A percentile compares a stretch with the other conserved stretches of the same genome.
Evolutionary conservation across 2,329 filamentous ascomycete genomes (phyloP).

Genomic region (Fonsecaea pedrosoi): DNA sequence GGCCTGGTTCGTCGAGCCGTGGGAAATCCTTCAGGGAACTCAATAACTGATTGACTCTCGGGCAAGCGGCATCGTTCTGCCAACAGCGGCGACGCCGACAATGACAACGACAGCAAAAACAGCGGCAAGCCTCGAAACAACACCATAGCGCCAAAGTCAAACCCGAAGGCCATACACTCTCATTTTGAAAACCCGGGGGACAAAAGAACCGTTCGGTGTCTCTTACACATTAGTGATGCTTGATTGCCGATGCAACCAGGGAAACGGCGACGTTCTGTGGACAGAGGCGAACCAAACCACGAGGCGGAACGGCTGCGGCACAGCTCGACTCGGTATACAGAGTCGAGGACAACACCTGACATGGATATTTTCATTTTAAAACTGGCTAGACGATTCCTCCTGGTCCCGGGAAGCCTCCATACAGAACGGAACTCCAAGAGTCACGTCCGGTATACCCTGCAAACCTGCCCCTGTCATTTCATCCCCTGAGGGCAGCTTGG

Average conservation of each 20-base stretch:
- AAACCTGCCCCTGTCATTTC: constrained; percentile 7
- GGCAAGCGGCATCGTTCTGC: constrained; percentile 10
- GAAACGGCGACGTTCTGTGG: constrained; percentile 16
- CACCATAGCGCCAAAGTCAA: constrained; percentile 8
- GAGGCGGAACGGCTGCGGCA: constrained; percentile 17
- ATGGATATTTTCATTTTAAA: constrained; percentile 27
- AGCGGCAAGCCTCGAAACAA: constrained; percentile 2
- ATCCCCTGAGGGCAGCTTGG: constrained; percentile 5
- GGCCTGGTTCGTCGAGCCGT: constrained; percentile 4
- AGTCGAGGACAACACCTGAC: constrained; percentile 15
- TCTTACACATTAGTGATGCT: not conserved
- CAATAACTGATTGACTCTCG: constrained; percentile 8
- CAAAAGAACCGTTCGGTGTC: constrained; percentile 18
- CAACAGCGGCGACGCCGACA: not conserved
- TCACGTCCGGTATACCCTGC: constrained; percentile 7
- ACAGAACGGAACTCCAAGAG: constrained; percentile 8
- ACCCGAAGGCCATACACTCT: constrained; percentile 17
- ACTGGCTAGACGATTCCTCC: constrained; percentile 24
- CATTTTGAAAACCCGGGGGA: not conserved
- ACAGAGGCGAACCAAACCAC: constrained; percentile 20
- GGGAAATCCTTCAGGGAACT: not conserved
- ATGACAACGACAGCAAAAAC: not conserved
- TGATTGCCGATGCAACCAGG: constrained; percentile 11
- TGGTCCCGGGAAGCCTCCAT: constrained; percentile 17
- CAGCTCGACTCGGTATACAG: not conserved